Base-by-base conservation (phyloP, 2,329 filamentous ascomycete genomes). In the Domatiomyces catenatus region DNA sequence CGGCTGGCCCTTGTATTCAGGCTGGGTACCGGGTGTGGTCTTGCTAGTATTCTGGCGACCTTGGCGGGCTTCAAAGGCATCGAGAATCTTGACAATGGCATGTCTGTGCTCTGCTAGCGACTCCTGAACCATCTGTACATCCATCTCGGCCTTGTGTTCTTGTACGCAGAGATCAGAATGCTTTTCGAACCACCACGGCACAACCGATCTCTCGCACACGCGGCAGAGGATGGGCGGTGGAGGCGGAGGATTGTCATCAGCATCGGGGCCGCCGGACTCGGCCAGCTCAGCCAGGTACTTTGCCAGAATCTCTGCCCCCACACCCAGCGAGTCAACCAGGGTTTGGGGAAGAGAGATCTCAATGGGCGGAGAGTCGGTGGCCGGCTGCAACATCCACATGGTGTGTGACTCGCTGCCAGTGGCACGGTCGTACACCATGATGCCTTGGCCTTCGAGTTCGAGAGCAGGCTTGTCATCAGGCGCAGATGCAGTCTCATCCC, bases 151-250 rank as follows among this genome's bases (percentile, higher is more conserved):
- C 48, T 85, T 83, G 63, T 98, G 92, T 64, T 98, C 92, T 64
- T 96, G 89, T 50, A 95, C 73, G 63, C 92, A 98, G 18, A 96
- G 72, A 61, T 98, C 93, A 1, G 90, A 94, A 65, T 98, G 92
- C 67, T 96, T 98, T 68, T 98, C 92, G 60, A 98, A 98, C 93
- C 92, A 98, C 92, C 92, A 98, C 0, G 90, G 88, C 3, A 87
- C 87, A 54, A 98, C 96, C 55, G 95, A 87, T 49, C 92, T 86
- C 65, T 98, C 92, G 66, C 92, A 98, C 50, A 98, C 96, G 48
- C 92, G 87, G 66, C 92, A 98, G 15, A 98, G 77, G 3, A 96
- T 84, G 0, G 88, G 86, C 8, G 81, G 74, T 0, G 90, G 88
- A 2, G 87, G 86, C 8, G 87, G 81, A 18, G 84, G 81, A 60